Evolutionary conservation across 768 basidiomycete species (phyloP), one percentile per base, ranked within the genome.

Genomic region (Xerocomellus amylosporus): DNA sequence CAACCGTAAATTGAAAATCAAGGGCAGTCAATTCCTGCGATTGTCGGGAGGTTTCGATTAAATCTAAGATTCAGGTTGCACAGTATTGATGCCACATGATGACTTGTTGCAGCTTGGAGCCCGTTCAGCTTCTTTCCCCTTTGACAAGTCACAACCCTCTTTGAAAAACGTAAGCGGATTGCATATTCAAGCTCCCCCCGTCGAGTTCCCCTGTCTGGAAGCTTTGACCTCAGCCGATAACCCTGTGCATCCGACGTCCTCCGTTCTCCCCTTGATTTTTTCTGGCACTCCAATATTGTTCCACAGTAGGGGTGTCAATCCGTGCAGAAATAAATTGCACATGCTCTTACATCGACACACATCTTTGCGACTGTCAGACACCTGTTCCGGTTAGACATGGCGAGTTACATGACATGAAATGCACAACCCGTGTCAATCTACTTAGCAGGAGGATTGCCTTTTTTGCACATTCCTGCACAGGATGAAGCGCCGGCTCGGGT

Each of bases 51-150:
- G n/a, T 30, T 44, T 31, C 24, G 36, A 54, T 46, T 26, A 13
- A 51, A 54, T 60, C 49, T 15, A 47, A 53, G 20, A 55, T 63
- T 52, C 51, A 64, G 54, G 51, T 52, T 44, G 42, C 53, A 47
- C 20, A 44, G 31, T 28, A 17, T 41, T 38, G 55, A 26, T 42
- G 47, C 43, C 51, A 49, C 42, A 46, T 49, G 20, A 19, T 22
- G 41, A 37, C 40, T 39, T 42, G 46, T 31, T 31, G 15, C 38
- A 40, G 7, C 30, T 46, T 41, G 28, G 47, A 20, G 31, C 38
- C 34, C 40, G 26, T 30, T 17, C 38, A 47, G 19, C 31, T 43
- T 38, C 26, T 49, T 56, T 50, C 58, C 49, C 48, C 39, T 19
- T 24, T 24, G 24, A 24, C 33, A 13, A 2, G 46, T 28, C 26